phyloP scores from a whole-genome alignment of 176 grass and related monocot species.

The Rhynchospora breviuscula region DNA sequence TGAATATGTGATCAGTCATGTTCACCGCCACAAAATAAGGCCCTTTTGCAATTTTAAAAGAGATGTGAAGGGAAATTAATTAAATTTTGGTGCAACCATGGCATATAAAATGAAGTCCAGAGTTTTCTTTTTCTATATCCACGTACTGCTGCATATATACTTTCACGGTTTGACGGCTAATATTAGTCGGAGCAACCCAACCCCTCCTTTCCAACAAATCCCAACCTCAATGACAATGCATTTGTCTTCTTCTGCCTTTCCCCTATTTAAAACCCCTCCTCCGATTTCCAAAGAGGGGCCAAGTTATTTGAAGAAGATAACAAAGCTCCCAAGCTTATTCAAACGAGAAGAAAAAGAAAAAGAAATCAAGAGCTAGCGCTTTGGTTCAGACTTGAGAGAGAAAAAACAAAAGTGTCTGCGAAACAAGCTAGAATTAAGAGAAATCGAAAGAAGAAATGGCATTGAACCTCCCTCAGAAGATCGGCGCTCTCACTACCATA shows the following conservation, averaged over 20 bases:
- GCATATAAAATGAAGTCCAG: background rate
- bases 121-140: background rate
- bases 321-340: background rate
- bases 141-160: no score
- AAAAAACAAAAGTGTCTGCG: background rate
- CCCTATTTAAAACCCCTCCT: background rate
- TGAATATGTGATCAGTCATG: conserved; percentile 10
- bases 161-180: background rate
- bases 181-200: background rate
- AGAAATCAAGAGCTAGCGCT: background rate
- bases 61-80: no score
- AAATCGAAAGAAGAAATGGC: conserved; percentile 29
- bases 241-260: background rate
- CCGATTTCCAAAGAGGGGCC: background rate
- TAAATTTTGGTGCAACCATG: no score
- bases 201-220: conserved; percentile 6
- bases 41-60: background rate
- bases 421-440: background rate
- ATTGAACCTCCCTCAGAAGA: conserved; percentile 57
- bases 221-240: conserved; percentile 11
- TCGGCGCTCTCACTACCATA: conserved; percentile 26
- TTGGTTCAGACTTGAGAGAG: no score
- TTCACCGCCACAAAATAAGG: background rate
- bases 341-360: background rate
- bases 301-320: background rate